These are phyloP conservation scores for Dactylorhiza incarnata DNA, from an alignment of 106 monocot species.

Conservation along the genomic window DNA sequence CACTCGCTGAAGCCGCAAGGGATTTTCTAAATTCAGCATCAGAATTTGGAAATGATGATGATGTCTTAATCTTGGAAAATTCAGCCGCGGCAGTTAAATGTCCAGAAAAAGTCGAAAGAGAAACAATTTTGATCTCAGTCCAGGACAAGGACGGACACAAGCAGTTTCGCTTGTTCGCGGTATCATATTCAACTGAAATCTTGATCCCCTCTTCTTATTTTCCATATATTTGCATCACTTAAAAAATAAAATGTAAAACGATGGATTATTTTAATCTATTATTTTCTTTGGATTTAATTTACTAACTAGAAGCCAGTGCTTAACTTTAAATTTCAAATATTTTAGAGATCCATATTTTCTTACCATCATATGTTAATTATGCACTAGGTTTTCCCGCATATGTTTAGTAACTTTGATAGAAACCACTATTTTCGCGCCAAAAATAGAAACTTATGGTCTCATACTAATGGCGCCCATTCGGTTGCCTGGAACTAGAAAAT, in stretches of 20 bases:
- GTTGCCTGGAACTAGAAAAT: too few relatives aligned
- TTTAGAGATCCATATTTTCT: too few relatives aligned
- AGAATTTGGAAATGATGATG: conserved; percentile 37
- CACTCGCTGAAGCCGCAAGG: conserved; percentile 15
- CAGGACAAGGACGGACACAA: conserved; percentile 69
- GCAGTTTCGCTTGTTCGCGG: conserved; percentile 72
- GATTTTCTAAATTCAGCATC: conserved; percentile 39
- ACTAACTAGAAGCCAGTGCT: too few relatives aligned
- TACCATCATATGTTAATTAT: too few relatives aligned
- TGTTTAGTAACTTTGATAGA: too few relatives aligned
- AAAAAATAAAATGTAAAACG: neutral
- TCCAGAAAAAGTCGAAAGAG: conserved; percentile 33
- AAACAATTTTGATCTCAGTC: conserved; percentile 70
- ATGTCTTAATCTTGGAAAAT: conserved; percentile 16
- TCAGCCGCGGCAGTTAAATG: conserved; percentile 19
- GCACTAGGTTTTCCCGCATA: too few relatives aligned
- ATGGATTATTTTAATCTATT: too few relatives aligned
- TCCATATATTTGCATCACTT: neutral
- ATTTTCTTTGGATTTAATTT: too few relatives aligned
- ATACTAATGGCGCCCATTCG: too few relatives aligned
- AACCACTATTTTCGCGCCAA: neutral
- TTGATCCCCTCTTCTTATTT: neutral
- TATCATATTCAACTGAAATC: conserved; percentile 9
- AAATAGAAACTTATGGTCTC: too few relatives aligned
- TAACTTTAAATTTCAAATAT: too few relatives aligned